Evolutionary conservation across 768 basidiomycete species (phyloP).

Genomic region (Agaricus subrufescens): DNA sequence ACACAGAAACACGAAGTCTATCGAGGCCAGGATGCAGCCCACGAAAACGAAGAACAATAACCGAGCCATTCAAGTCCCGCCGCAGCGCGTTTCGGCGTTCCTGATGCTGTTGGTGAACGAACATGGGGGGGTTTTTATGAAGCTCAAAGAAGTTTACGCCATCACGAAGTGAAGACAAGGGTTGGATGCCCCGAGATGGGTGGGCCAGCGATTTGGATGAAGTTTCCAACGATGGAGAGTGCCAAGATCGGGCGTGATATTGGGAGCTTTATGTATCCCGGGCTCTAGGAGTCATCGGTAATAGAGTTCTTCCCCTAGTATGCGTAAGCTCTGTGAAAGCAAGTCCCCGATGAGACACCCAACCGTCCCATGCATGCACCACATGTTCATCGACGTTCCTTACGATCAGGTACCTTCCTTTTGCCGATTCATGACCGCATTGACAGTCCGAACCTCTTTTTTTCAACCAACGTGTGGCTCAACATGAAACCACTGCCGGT

Average conservation of each 20-base stretch:
- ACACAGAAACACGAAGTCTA: background rate
- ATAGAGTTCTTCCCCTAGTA: background rate
- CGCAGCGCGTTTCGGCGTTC: background rate
- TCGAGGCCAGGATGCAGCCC: background rate
- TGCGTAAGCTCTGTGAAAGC: background rate
- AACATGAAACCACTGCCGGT: background rate
- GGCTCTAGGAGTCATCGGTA: background rate
- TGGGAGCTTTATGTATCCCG: background rate
- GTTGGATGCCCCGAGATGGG: background rate
- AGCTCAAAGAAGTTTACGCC: background rate
- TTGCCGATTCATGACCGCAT: background rate
- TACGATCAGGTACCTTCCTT: background rate
- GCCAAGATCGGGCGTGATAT: background rate
- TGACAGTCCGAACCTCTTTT: background rate
- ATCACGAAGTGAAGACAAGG: background rate
- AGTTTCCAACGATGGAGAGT: background rate
- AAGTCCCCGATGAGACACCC: background rate
- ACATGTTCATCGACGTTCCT: background rate
- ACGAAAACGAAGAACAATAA: background rate
- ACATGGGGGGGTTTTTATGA: background rate
- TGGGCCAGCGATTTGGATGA: background rate
- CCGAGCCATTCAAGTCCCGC: background rate
- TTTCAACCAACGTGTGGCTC: background rate
- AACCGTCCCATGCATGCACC: constrained; percentile 2
- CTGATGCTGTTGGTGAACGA: background rate